A percentile compares a stretch with the other conserved stretches of the same genome.
phyloP scores from a whole-genome alignment of 2,329 filamentous ascomycete genomes.

The Fonsecaea erecta region DNA sequence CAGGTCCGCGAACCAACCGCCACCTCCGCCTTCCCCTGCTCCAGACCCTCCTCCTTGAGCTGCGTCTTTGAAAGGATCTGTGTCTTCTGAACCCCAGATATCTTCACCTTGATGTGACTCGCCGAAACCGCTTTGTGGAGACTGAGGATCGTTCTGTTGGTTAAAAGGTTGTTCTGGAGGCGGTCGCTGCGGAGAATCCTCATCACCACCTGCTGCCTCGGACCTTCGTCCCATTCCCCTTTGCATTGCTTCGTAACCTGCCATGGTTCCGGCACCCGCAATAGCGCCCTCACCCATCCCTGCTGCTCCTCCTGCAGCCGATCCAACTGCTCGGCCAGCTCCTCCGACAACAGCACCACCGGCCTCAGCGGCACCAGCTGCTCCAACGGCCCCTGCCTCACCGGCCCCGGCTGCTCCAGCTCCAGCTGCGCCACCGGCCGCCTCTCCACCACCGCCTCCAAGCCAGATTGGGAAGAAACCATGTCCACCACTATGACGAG shows the following conservation, averaged over 20 bases:
- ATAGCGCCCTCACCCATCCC: slow-evolving; percentile 50
- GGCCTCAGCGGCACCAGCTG: slow-evolving; percentile 44
- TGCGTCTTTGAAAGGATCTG: slow-evolving; percentile 40
- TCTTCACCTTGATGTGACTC: slow-evolving; percentile 38
- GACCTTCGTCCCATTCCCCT: slow-evolving; percentile 49
- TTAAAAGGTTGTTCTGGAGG: slow-evolving; percentile 21
- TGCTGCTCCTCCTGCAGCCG: slow-evolving; percentile 29
- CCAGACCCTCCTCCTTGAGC: slow-evolving; percentile 39
- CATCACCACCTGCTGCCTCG: slow-evolving; percentile 24
- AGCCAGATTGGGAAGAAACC: slow-evolving; percentile 60
- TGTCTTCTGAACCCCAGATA: slow-evolving; percentile 42
- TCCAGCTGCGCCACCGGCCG: slow-evolving; percentile 41
- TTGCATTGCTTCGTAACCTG: slow-evolving; percentile 68
- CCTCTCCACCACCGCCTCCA: slow-evolving; percentile 45
- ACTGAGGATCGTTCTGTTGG: slow-evolving; percentile 38
- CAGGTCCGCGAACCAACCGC: slow-evolving; percentile 38
- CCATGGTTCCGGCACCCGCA: slow-evolving; percentile 63
- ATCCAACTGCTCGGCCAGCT: slow-evolving; percentile 39
- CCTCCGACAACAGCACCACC: slow-evolving; percentile 41
- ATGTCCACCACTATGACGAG: slow-evolving; percentile 58
- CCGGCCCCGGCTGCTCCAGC: slow-evolving; percentile 47
- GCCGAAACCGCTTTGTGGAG: slow-evolving; percentile 38
- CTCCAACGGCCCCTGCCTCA: slow-evolving; percentile 44
- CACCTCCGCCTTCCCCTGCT: slow-evolving; percentile 40
- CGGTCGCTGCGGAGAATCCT: slow-evolving; percentile 10